Conservation (phyloP, 495 filamentous ascomycete species). For the Clavariopsis aquatica region DNA sequence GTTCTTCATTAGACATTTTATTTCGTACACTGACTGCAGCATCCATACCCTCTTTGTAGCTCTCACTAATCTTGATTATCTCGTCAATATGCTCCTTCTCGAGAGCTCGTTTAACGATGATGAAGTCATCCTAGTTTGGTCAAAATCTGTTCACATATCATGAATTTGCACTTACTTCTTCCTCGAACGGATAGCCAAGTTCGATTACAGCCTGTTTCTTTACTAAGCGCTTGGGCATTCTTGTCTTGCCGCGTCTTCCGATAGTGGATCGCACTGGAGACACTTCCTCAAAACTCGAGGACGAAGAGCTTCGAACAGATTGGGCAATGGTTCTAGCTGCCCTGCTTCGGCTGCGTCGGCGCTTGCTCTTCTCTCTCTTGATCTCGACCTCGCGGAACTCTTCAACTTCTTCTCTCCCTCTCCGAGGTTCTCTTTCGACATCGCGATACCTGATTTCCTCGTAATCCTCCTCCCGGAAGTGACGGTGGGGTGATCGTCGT, state of each 20-base stretch:
- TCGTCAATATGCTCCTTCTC: slow-evolving; percentile 89
- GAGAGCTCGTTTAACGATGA: slow-evolving; percentile 77
- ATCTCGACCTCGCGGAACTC: slow-evolving; percentile 35
- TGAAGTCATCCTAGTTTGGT: slow-evolving; percentile 64
- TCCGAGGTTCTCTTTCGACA: slow-evolving; percentile 32
- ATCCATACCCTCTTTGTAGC: slow-evolving; percentile 57
- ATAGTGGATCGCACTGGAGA: slow-evolving; percentile 46
- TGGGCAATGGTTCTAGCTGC: slow-evolving; percentile 26
- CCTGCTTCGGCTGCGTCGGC: slow-evolving; percentile 22
- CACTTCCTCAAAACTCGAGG: slow-evolving; percentile 41
- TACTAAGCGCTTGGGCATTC: slow-evolving; percentile 75
- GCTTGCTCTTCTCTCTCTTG: slow-evolving; percentile 30
- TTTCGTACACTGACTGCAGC: background rate
- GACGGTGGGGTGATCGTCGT: slow-evolving; percentile 33
- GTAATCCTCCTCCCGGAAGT: slow-evolving; percentile 41
- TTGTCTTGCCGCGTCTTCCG: slow-evolving; percentile 84
- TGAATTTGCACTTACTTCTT: slow-evolving; percentile 66
- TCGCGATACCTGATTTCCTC: slow-evolving; percentile 48
- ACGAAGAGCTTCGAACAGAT: slow-evolving; percentile 37
- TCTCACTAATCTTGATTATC: slow-evolving; percentile 74
- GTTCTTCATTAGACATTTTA: background rate
- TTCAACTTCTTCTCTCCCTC: slow-evolving; percentile 35
- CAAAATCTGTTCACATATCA: slow-evolving; percentile 1
- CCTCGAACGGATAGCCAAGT: slow-evolving; percentile 79
- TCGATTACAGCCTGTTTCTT: slow-evolving; percentile 77